phyloP scores from a whole-genome alignment of 768 basidiomycete species.

The Mycena leptocephala region DNA sequence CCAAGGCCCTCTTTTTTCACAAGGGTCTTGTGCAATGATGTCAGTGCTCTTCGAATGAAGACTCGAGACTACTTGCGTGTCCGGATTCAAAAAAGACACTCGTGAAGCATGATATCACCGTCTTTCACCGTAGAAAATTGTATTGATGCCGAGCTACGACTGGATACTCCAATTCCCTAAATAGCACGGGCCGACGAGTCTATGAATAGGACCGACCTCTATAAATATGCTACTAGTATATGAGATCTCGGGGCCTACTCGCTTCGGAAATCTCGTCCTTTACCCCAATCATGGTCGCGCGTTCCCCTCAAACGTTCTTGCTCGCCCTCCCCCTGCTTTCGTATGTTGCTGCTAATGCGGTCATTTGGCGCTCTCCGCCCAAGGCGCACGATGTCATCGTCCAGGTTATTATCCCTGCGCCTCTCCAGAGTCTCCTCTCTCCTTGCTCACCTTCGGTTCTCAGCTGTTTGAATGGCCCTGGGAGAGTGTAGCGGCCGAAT shows the following conservation, averaged over 20 bases:
- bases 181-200: not conserved
- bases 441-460: constrained; percentile 15
- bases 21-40: constrained; percentile 14
- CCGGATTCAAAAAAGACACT: constrained; percentile 8
- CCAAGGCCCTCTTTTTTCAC: constrained; percentile 5
- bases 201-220: constrained; percentile 2
- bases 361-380: constrained; percentile 22
- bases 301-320: constrained; percentile 19
- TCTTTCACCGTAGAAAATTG: not conserved
- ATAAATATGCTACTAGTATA: not conserved
- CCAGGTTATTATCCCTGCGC: constrained; percentile 23
- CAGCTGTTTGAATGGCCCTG: constrained; percentile 38
- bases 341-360: constrained; percentile 23
- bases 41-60: constrained; percentile 19
- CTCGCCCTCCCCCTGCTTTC: constrained; percentile 21
- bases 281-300: constrained; percentile 15
- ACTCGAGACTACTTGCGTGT: constrained; percentile 13
- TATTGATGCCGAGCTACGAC: constrained; percentile 7
- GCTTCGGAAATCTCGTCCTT: constrained; percentile 6
- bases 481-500: constrained; percentile 58
- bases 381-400: constrained; percentile 27
- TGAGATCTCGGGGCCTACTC: constrained; percentile 9
- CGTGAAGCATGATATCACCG: not conserved
- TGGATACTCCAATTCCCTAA: constrained; percentile 9
- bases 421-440: constrained; percentile 7